Conservation (phyloP, 805 yeast species). For the Pichia thaimueangensis region DNA sequence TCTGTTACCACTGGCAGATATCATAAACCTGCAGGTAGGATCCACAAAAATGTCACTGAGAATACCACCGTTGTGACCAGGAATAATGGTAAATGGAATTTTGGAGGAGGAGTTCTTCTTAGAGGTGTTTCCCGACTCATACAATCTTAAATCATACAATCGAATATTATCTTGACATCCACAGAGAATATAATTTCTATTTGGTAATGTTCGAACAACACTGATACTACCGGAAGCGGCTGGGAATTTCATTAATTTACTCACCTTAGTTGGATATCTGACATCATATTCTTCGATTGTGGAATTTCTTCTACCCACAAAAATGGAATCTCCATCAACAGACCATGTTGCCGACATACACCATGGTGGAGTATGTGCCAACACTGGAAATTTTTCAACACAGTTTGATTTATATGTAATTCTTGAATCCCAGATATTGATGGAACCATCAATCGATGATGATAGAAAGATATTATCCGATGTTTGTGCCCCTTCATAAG, state of each 20-base stretch:
- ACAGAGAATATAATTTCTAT: conserved; percentile 69
- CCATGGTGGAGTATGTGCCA: conserved; percentile 85
- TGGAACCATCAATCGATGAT: conserved; percentile 75
- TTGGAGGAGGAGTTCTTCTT: conserved; percentile 23
- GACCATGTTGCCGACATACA: conserved; percentile 89
- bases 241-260: conserved; percentile 66
- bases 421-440: conserved; percentile 80
- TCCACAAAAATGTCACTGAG: conserved; percentile 74
- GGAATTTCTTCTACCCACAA: conserved; percentile 85
- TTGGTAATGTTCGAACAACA: conserved; percentile 72
- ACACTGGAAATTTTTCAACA: conserved; percentile 34
- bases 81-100: conserved; percentile 81
- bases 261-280: conserved; percentile 47
- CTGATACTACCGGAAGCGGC: conserved; percentile 87
- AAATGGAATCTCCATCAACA: conserved; percentile 67
- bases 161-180: conserved; percentile 90
- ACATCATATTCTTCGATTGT: conserved; percentile 71
- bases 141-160: conserved; percentile 56
- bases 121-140: conserved; percentile 7
- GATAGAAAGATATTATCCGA: conserved; percentile 58
- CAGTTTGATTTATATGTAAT: conserved; percentile 15
- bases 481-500: conserved; percentile 19
- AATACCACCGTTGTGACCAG: conserved; percentile 95
- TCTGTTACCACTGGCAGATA: conserved; percentile 88
- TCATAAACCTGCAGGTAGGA: conserved; percentile 80